Evolutionary conservation across 768 basidiomycete genomes (phyloP), one percentile per base, ranked within the genome.

Genomic region (Filobasidium wieringae): DNA sequence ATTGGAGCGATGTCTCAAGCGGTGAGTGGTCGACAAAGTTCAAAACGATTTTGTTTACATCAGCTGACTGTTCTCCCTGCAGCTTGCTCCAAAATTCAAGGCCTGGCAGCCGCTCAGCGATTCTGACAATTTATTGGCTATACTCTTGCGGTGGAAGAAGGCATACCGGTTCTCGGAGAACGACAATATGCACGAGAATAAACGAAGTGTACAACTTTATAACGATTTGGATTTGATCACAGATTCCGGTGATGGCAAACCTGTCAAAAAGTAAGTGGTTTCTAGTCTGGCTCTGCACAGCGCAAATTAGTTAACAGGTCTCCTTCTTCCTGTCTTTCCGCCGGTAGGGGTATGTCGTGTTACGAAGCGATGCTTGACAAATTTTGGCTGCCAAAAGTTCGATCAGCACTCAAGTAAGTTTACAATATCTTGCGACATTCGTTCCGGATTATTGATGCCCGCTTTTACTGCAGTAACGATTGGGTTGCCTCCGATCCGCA

Each of bases 361-460:
- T 99, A 88, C 70, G 95, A 99, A 70, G 88, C 85, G 59, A 77
- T 97, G 26, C 74, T 97, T 14, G 97, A 95, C 92, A 88, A 85
- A 63, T 78, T 87, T 9, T 99, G 92, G 95, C 76, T 99, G 27
- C 95, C 95, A 0, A 88, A 83, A 75, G 85, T 97, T n/a, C 82
- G 95, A 27, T 88, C 88, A 0, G 79, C 82, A 11, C 84, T 97
- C 71, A 97, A 97, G 78, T 79, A 49, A 64, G 78, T 73, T 15
- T 9, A 24, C 17, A 2, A 7, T 32, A 15, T 19, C 19, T 9
- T 33, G 39, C 12, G 29, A 31, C 17, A 31, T 24, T 32, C 11
- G 11, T 12, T 37, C 9, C 32, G 37, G 29, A 24, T 22, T 33
- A 32, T 26, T 57, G 4, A 1, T 14, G 26, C 17, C 39, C 52